These are phyloP conservation scores for Lantana camara DNA, from an alignment of 257 asterid genomes.

Conservation along the genomic window DNA sequence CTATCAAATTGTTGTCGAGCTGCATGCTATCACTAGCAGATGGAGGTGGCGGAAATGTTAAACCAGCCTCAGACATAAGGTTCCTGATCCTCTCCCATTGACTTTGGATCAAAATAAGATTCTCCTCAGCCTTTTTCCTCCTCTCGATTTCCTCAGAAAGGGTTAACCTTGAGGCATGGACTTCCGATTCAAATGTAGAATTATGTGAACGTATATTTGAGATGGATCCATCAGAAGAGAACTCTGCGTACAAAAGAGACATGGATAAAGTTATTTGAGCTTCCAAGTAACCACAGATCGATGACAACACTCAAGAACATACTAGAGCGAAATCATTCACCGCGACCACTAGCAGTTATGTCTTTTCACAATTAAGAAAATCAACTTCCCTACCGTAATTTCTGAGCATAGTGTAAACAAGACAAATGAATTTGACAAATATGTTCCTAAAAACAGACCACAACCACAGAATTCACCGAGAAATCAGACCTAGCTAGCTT, in stretches of 20 bases:
- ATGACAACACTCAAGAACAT: neutral
- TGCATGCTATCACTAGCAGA: constrained; percentile 38
- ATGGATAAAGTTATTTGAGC: too few species aligned
- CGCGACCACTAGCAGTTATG: neutral
- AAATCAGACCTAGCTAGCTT: too few species aligned
- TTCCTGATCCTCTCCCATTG: constrained; percentile 71
- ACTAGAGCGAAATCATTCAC: neutral
- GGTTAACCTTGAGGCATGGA: constrained; percentile 43
- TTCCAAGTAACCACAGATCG: neutral
- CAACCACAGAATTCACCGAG: neutral
- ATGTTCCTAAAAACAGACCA: neutral
- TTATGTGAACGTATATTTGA: constrained; percentile 36
- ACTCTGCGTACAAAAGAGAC: constrained; percentile 53
- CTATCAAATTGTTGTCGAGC: constrained; percentile 36
- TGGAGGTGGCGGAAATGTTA: constrained; percentile 64
- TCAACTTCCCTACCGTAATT: neutral
- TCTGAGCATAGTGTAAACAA: neutral
- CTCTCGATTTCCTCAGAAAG: constrained; percentile 67
- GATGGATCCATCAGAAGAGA: constrained; percentile 59
- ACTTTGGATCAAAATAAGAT: constrained; percentile 47
- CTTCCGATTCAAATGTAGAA: constrained; percentile 44
- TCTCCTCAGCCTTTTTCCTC: constrained; percentile 67
- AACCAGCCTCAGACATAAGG: constrained; percentile 65
- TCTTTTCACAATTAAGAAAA: constrained; percentile 2
- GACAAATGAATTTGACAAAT: neutral